Conservation (phyloP, 2,329 filamentous ascomycete genomes). For the Fusarium sp. region DNA sequence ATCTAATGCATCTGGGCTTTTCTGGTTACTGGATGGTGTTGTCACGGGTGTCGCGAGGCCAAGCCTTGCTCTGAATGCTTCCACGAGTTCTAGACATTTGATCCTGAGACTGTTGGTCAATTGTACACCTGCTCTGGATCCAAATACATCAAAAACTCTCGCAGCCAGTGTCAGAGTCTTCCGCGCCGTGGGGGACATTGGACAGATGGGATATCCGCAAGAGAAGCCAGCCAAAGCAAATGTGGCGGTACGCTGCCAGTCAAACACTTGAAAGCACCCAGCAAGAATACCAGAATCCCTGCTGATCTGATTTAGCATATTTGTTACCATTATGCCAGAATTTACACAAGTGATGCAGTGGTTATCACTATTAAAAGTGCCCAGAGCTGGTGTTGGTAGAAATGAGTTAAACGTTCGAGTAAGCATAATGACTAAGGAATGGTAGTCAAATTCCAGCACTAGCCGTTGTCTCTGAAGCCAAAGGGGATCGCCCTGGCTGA, state of each 20-base stretch:
- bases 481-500: slow-evolving; percentile 48
- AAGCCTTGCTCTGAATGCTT: slow-evolving; percentile 32
- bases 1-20: neutral
- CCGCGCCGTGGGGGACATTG: slow-evolving; percentile 31
- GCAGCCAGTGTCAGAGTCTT: slow-evolving; percentile 22
- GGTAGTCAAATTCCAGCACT: slow-evolving; percentile 55
- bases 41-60: slow-evolving; percentile 30
- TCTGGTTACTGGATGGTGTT: neutral
- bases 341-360: slow-evolving; percentile 37
- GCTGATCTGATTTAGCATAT: slow-evolving; percentile 42
- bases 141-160: slow-evolving; percentile 22
- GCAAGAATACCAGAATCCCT: slow-evolving; percentile 41
- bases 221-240: slow-evolving; percentile 35
- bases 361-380: slow-evolving; percentile 41
- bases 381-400: slow-evolving; percentile 38
- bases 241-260: slow-evolving; percentile 43
- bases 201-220: slow-evolving; percentile 41
- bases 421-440: slow-evolving; percentile 50
- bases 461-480: slow-evolving; percentile 56
- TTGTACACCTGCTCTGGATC: neutral
- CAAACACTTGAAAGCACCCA: slow-evolving; percentile 42
- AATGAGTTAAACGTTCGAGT: slow-evolving; percentile 54
- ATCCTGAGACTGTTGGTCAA: slow-evolving; percentile 14
- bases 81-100: slow-evolving; percentile 27
- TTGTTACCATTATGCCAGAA: slow-evolving; percentile 42